Base-by-base conservation (phyloP, 805 yeast species). In the Wickerhamiella bombiphila region DNA sequence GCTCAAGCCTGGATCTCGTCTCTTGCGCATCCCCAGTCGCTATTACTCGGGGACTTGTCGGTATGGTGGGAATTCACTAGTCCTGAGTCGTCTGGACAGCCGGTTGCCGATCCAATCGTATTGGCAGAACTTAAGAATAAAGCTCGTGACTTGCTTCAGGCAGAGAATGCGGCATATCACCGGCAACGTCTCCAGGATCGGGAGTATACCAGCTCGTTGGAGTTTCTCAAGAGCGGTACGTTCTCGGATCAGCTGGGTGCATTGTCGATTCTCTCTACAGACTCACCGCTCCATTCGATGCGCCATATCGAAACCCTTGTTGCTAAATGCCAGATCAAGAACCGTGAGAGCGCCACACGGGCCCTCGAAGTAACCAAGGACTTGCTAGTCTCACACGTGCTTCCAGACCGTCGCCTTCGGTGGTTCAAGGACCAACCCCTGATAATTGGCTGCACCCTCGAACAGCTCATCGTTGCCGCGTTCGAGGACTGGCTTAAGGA, bases 191-290 rank as follows among this genome's bases (percentile, higher is more conserved):
- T 70, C 76, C 39, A 74, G 78, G 29, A 80, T 93, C 4, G 95
- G 80, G 63, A 81, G 66, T 88, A 88, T 57, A 72, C 83, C 66
- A 70, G 88, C 1, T 49, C 52, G 1, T 31, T 48, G 15, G 93
- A 88, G 59, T 78, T 91, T 48, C 69, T 91, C 51, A 68, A 85
- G 4, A 78, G 74, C 47, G 98, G 98, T 80, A 91, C 98, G 0
- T 67, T 88, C 50, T 78, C 75, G 50, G 98, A 91, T 76, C 85
- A 91, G 61, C 80, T 91, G 39, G 81, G 94, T 34, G 95, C 98
- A 0, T 68, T 91, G 53, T 88, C 98, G 1, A 71, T 91, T 54
- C 65, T 91, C 54, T 72, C 86, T 34, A 97, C 91, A 56, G 97
- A 91, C 61, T 86, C 96, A 2, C 98, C 98, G 5, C 56, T 85